Evolutionary conservation across 805 yeast genomes (phyloP).

Genomic region (Kuraishia capsulata): DNA sequence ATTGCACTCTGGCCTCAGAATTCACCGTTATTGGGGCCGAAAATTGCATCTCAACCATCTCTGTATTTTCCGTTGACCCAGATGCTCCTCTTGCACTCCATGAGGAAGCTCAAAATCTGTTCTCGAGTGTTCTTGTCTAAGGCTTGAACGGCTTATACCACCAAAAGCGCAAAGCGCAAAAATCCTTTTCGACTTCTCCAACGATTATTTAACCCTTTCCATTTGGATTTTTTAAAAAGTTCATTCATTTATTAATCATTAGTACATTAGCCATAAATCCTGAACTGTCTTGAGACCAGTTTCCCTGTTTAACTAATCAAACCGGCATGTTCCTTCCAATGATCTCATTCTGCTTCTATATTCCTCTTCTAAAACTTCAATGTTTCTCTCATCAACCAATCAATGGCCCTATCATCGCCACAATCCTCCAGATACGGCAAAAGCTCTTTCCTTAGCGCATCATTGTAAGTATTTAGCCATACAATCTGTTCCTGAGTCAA

Average conservation of each 20-base stretch:
- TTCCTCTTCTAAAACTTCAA: slow-evolving; percentile 15
- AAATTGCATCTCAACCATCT: slow-evolving; percentile 32
- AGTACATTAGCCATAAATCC: no score
- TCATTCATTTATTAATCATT: no score
- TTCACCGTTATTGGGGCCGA: slow-evolving; percentile 17
- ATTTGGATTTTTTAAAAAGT: background rate
- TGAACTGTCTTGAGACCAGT: no score
- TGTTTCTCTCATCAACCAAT: slow-evolving; percentile 70
- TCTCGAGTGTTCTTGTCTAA: slow-evolving; percentile 7
- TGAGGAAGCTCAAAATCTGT: slow-evolving; percentile 7
- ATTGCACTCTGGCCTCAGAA: slow-evolving; percentile 35
- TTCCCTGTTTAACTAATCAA: no score
- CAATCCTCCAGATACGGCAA: slow-evolving; percentile 40
- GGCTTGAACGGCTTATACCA: no score
- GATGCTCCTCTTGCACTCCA: slow-evolving; percentile 21
- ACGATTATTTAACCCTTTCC: background rate
- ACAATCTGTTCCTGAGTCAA: slow-evolving; percentile 51
- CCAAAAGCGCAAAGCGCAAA: background rate
- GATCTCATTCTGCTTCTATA: background rate
- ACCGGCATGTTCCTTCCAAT: no score
- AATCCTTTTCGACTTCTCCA: background rate
- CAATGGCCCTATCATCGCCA: slow-evolving; percentile 48
- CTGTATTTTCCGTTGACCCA: slow-evolving; percentile 39
- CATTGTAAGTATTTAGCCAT: slow-evolving; percentile 67
- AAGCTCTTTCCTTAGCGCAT: slow-evolving; percentile 42